Evolutionary conservation across 2,329 filamentous ascomycete genomes (phyloP).

Genomic region (Fusarium piperis): DNA sequence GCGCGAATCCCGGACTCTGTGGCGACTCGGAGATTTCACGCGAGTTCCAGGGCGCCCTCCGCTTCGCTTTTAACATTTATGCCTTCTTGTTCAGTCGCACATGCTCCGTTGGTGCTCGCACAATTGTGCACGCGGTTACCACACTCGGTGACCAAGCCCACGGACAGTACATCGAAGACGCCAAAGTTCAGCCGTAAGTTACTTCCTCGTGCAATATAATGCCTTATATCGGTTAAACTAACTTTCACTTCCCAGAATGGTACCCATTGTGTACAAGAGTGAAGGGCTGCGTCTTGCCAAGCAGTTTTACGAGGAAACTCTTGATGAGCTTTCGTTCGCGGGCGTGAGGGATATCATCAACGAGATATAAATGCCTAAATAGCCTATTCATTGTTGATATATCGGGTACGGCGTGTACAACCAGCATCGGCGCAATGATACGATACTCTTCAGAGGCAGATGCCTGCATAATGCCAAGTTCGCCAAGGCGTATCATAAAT

Average conservation of each 20-base stretch:
- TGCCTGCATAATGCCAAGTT: neutral
- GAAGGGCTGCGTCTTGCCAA: neutral
- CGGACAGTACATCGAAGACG: neutral
- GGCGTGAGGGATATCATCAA: neutral
- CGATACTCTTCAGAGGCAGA: neutral
- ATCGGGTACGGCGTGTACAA: neutral
- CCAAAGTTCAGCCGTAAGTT: neutral
- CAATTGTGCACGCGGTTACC: neutral
- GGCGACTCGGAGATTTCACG: neutral
- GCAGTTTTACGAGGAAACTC: neutral
- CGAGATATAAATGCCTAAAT: neutral
- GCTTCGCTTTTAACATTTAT: neutral
- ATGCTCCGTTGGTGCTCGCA: neutral
- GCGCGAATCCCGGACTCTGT: neutral
- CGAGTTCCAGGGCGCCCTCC: neutral
- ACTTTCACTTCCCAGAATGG: neutral
- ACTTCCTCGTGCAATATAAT: no score
- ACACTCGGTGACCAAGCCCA: neutral
- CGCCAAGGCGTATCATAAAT: neutral
- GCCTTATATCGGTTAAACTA: neutral
- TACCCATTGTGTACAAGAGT: neutral
- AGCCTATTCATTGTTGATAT: neutral
- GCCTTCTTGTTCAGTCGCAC: neutral
- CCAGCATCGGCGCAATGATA: neutral
- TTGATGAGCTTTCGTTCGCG: neutral